A percentile compares a stretch with the other conserved stretches of the same genome.
Evolutionary conservation across 2,329 filamentous ascomycete species (phyloP).

Genomic region (Colletotrichum limetticola): DNA sequence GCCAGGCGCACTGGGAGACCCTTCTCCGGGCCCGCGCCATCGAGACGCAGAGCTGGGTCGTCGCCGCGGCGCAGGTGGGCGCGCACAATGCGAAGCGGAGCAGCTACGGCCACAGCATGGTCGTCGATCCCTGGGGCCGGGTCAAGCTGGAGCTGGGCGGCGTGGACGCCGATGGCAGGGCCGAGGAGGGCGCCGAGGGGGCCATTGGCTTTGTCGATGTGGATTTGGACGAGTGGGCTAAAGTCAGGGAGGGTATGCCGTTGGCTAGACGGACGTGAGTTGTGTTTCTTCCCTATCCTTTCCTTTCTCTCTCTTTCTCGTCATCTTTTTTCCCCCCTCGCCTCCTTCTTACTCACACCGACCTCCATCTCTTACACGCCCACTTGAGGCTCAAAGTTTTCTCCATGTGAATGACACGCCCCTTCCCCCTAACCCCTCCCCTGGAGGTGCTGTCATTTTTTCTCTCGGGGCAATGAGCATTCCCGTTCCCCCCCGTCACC

Average conservation of each 20-base stretch:
- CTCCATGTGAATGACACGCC: conserved; percentile 1
- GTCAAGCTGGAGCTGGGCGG: conserved; percentile 74
- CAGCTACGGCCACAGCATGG: conserved; percentile 88
- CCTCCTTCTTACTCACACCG: neutral
- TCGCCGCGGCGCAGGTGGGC: conserved; percentile 87
- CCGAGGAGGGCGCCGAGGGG: conserved; percentile 53
- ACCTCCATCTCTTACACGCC: neutral
- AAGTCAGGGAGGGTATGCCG: conserved; percentile 63
- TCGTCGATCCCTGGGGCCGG: conserved; percentile 88
- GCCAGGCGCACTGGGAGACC: conserved; percentile 85
- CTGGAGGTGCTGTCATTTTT: neutral
- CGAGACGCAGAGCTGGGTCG: conserved; percentile 87
- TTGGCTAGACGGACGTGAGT: conserved; percentile 63
- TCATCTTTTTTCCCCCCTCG: neutral
- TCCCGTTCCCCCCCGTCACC: neutral
- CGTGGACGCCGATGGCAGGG: conserved; percentile 51
- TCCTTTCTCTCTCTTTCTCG: neutral
- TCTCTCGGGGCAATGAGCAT: neutral
- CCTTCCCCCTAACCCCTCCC: neutral
- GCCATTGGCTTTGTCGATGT: conserved; percentile 67
- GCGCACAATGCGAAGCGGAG: conserved; percentile 77
- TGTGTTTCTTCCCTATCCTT: neutral
- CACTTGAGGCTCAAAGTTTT: conserved; percentile 14
- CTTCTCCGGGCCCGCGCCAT: conserved; percentile 84
- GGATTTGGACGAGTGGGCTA: conserved; percentile 58